Base-by-base conservation (phyloP, 2,329 filamentous ascomycete genomes). In the Penicillium sp. region DNA sequence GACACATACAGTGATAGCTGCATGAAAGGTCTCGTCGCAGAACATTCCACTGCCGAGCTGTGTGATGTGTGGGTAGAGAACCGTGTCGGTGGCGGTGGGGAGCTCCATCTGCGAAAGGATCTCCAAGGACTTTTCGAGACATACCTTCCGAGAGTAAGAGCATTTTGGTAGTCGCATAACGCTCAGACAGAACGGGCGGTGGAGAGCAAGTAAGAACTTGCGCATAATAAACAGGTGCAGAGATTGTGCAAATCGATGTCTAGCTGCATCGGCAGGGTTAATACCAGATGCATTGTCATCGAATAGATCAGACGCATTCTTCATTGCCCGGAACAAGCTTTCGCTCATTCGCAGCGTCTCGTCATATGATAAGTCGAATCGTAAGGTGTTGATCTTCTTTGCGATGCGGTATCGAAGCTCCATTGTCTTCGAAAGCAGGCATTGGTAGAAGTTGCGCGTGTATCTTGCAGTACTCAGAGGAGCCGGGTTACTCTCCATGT, bases 171-270 rank as follows among this genome's bases (percentile, higher is more conserved):
- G 63, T 3, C 66, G 60, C 11, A 67, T 63, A 13, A 75, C 70
- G 56, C 70, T 74, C n/a, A 72, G 61, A 1, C 71, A 72, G 52
- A 73, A 75, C 1, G 74, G 75, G 7, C 77, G 79, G 61, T 88
- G 85, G 0, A 88, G 73, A 0, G 79, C 77, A 14, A 87, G 77
- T 2, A 86, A 64, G 64, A 85, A 86, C 14, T 85, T 82, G 5
- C 82, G 81, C 4, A 83, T 74, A 0, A 83, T 73, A 41, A 82
- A 80, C 50, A 85, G 79, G 27, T 84, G 70, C 5, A 86, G 66
- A 2, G 70, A 73, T 41, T 67, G 66, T 5, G 71, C 66, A 22
- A 75, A 75, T 18, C 66, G 62, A 43, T 67, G 58, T 16, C 60
- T 63, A n/a, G 59, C 44, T 11, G 55, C 14, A 11, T 64, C 61